phyloP scores from a whole-genome alignment of 768 basidiomycete genomes.

The Steccherinum ochraceum region DNA sequence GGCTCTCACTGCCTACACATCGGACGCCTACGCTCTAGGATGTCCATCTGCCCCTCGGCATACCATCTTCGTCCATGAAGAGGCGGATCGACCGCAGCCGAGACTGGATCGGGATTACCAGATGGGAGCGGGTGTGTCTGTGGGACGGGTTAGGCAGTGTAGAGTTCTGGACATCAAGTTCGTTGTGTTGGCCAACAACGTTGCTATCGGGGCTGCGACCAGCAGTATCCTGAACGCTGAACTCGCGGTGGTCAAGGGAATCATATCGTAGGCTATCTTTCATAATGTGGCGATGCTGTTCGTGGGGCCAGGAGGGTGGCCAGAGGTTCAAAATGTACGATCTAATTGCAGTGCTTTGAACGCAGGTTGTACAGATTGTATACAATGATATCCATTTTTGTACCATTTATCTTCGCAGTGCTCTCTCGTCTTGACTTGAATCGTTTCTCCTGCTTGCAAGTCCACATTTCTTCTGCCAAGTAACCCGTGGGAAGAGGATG shows the following conservation, averaged over 20 bases:
- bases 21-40: slow-evolving; percentile 66
- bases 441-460: no score
- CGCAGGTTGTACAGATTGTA: no score
- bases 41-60: slow-evolving; percentile 84
- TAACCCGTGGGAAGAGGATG: no score
- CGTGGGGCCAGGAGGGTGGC: no score
- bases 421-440: no score
- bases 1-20: slow-evolving; percentile 67
- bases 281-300: no score
- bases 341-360: no score
- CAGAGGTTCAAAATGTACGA: no score
- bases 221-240: slow-evolving; percentile 97
- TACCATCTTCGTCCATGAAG: slow-evolving; percentile 88
- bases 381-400: no score
- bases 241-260: slow-evolving; percentile 77
- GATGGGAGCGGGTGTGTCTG: slow-evolving; percentile 85
- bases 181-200: slow-evolving; percentile 88
- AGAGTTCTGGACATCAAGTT: slow-evolving; percentile 94
- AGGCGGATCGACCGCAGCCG: slow-evolving; percentile 90
- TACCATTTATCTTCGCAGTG: no score
- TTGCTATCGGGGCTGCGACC: slow-evolving; percentile 93
- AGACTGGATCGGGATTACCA: slow-evolving; percentile 86
- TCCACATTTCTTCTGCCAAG: no score
- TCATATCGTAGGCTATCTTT: slow-evolving; percentile 25
- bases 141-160: slow-evolving; percentile 88